phyloP scores from a whole-genome alignment of 78 protist species.

The Corallochytrium limacisporum region DNA sequence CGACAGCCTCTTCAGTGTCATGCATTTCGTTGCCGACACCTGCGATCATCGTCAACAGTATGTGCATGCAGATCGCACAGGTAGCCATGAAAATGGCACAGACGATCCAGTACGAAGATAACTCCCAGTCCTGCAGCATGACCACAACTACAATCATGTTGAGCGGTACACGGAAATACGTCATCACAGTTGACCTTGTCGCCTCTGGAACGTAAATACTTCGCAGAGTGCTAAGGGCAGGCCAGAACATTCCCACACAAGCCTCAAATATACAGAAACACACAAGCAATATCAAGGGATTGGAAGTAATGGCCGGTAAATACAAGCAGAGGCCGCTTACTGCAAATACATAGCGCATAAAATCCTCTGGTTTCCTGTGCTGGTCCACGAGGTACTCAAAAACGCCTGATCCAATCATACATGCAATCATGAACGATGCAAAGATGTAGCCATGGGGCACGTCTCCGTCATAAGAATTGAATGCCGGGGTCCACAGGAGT shows the following conservation, averaged over 20 bases:
- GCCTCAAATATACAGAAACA: conserved; percentile 63
- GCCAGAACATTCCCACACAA: conserved; percentile 71
- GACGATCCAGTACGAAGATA: too few species aligned
- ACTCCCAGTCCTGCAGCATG: too few species aligned
- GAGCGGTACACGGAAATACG: conserved; percentile 75
- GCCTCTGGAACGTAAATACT: conserved; percentile 54
- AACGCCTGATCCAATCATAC: conserved; percentile 65
- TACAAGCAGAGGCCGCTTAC: conserved; percentile 1
- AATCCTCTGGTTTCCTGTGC: background rate
- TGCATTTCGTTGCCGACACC: too few species aligned
- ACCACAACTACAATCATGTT: conserved; percentile 79
- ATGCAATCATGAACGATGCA: conserved; percentile 65
- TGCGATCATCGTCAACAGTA: too few species aligned
- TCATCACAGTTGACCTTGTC: conserved; percentile 60
- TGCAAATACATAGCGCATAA: background rate
- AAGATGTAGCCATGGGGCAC: conserved; percentile 69
- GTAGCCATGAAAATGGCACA: too few species aligned
- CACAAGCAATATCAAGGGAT: conserved; percentile 10
- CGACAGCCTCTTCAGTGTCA: too few species aligned
- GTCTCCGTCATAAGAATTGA: background rate
- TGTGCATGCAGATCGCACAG: too few species aligned
- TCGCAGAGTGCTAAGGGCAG: conserved; percentile 58
- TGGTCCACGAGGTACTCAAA: background rate
- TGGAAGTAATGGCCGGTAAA: background rate
- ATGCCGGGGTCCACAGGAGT: conserved; percentile 69